These are phyloP conservation scores for Coniochaeta prunicola DNA, from an alignment of 2,329 filamentous ascomycete genomes.

Conservation along the genomic window DNA sequence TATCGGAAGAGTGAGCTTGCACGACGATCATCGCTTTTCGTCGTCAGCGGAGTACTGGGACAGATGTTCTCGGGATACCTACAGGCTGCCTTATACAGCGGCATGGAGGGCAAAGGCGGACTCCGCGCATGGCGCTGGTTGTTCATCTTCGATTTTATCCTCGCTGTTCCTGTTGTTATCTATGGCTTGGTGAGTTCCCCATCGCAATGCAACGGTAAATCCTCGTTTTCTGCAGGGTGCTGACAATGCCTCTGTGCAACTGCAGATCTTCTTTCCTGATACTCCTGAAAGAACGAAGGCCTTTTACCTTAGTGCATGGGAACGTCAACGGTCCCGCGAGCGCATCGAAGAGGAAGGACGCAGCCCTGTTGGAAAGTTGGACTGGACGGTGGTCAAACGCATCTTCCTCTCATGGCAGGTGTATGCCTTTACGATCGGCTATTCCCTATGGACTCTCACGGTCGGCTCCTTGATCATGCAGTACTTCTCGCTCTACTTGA, in stretches of 20 bases:
- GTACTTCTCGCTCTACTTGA: constrained; percentile 32
- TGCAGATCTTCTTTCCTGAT: constrained; percentile 29
- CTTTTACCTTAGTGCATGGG: constrained; percentile 40
- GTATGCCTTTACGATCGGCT: constrained; percentile 32
- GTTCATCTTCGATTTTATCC: constrained; percentile 29
- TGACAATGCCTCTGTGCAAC: too few relatives aligned
- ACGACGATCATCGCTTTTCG: constrained; percentile 49
- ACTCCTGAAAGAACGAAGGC: constrained; percentile 33
- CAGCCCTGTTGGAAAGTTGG: constrained; percentile 26
- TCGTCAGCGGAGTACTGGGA: constrained; percentile 46
- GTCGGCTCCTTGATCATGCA: constrained; percentile 31
- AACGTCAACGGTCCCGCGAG: constrained; percentile 56
- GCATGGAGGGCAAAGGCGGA: constrained; percentile 25
- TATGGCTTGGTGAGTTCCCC: constrained; percentile 20
- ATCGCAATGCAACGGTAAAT: too few relatives aligned
- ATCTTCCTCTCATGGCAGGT: constrained; percentile 35
- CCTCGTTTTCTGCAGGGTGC: too few relatives aligned
- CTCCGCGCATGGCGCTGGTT: constrained; percentile 28
- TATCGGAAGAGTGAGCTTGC: constrained; percentile 51
- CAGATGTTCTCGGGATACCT: constrained; percentile 29
- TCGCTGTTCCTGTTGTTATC: constrained; percentile 20
- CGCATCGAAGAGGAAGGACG: constrained; percentile 56
- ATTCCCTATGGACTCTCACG: constrained; percentile 30
- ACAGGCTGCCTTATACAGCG: constrained; percentile 22
- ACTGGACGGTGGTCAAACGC: constrained; percentile 27